Conservation (phyloP, 306 rosid species). For the Ormosia emarginata region DNA sequence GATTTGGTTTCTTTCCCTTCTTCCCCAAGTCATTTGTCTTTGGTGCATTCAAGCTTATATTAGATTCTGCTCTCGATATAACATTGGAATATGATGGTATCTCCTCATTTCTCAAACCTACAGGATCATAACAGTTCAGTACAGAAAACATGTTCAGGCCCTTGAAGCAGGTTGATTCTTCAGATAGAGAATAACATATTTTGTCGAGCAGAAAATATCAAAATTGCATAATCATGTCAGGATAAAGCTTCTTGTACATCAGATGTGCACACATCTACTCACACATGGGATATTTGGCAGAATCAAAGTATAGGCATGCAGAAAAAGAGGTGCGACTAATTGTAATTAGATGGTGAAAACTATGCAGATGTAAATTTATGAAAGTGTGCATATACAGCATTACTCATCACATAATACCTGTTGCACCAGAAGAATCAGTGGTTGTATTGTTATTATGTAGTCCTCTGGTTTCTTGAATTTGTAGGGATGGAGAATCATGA, state of each 20-base stretch:
- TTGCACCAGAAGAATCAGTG: slow-evolving; percentile 35
- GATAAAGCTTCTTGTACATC: too few species aligned
- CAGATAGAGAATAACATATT: background rate
- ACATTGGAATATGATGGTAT: slow-evolving; percentile 66
- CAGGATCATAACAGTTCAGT: background rate
- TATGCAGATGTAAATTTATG: background rate
- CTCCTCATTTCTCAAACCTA: slow-evolving; percentile 51
- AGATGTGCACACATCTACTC: too few species aligned
- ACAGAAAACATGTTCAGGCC: background rate
- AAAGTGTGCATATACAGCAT: background rate
- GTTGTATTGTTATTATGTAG: slow-evolving; percentile 12
- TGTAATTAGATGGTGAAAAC: background rate
- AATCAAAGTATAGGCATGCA: too few species aligned
- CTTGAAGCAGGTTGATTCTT: background rate
- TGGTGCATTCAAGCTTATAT: slow-evolving; percentile 39
- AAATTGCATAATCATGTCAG: background rate
- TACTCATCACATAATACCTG: slow-evolving; percentile 40
- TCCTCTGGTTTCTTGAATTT: slow-evolving; percentile 54
- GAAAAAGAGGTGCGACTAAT: too few species aligned
- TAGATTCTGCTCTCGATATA: slow-evolving; percentile 58
- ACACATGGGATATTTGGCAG: too few species aligned
- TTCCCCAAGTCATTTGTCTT: slow-evolving; percentile 70
- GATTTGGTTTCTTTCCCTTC: slow-evolving; percentile 78
- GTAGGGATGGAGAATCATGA: slow-evolving; percentile 86
- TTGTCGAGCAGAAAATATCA: background rate